Conservation (phyloP, 805 yeast genomes). For the Cyberlindnera japonica region DNA sequence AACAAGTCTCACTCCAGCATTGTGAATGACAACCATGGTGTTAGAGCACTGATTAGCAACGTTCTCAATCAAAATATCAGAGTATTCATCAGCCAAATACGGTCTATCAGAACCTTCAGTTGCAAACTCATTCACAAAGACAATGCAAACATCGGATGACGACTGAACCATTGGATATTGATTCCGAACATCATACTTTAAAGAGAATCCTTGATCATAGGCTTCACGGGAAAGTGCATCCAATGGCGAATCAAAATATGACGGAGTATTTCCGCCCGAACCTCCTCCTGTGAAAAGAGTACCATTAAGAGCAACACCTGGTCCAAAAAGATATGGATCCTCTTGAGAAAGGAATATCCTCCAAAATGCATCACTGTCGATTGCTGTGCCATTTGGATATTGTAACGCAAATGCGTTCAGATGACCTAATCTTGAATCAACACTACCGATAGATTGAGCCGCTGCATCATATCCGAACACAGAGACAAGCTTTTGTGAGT, state of each 20-base stretch:
- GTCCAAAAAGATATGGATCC: constrained; percentile 2
- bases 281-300: constrained; percentile 10
- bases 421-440: neutral
- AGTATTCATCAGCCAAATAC: constrained; percentile 10
- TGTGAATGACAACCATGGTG: constrained; percentile 12
- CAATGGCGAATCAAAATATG: constrained; percentile 5
- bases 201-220: constrained; percentile 3
- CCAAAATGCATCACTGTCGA: neutral
- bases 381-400: constrained; percentile 3
- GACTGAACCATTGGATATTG: constrained; percentile 9
- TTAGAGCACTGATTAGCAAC: constrained; percentile 10
- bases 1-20: constrained; percentile 11
- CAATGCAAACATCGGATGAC: constrained; percentile 7
- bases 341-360: neutral
- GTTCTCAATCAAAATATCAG: constrained; percentile 6
- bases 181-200: constrained; percentile 2
- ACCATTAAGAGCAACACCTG: constrained; percentile 10
- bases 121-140: constrained; percentile 9
- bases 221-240: constrained; percentile 6
- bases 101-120: constrained; percentile 12
- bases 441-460: neutral
- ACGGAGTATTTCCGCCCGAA: constrained; percentile 2
- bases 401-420: neutral
- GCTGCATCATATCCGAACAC: constrained; percentile 12
- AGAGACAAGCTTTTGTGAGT: constrained; percentile 6